Evolutionary conservation across 2,329 filamentous ascomycete genomes (phyloP), one percentile per base, ranked within the genome.

Genomic region (Aspergillus amoenus): DNA sequence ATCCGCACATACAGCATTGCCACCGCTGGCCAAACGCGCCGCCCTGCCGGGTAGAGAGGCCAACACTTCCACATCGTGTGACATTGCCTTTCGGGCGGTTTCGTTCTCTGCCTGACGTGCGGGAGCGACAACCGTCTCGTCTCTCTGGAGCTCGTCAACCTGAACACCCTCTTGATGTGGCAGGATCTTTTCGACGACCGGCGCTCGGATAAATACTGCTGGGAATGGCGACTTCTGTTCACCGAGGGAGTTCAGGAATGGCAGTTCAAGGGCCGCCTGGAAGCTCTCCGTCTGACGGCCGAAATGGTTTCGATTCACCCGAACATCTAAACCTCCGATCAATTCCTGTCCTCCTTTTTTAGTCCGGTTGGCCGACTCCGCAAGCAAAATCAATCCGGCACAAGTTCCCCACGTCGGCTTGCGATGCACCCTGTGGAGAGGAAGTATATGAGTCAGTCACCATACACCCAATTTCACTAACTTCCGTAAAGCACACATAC

Each of bases 351-450:
- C 93, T 43, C 91, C 92, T 68, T 89, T 87, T 73, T 97, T 97
- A 39, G 90, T 92, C 61, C 88, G 85, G 72, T 93, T 96, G 49
- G 92, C 93, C 57, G 89, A 87, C 68, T 96, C 90, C 2, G 92
- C 89, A 49, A 99, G 86, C 48, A 97, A 79, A 65, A 99, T 97
- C 56, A 97, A 83, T 9, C 94, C 94, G 12, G 94, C 94, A 73
- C 94, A 99, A 18, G 94, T 97, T 56, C 94, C 94, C 93, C 93
- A 99, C 22, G 89, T 90, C 11, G 93, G 93, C 66, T 89, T 92
- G 64, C 88, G 85, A 52, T 85, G 79, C 41, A 90, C 79, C 69
- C 90, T 93, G 62, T 41, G 39, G 45, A 34, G 43, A 60, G 55
- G 30, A 34, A 52, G 44, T 56, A 63, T 58, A 63, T 58, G 61